A percentile compares a stretch with the other conserved stretches of the same genome.
Conservation (phyloP, 306 rosid genomes). For the Vachellia collinsii region DNA sequence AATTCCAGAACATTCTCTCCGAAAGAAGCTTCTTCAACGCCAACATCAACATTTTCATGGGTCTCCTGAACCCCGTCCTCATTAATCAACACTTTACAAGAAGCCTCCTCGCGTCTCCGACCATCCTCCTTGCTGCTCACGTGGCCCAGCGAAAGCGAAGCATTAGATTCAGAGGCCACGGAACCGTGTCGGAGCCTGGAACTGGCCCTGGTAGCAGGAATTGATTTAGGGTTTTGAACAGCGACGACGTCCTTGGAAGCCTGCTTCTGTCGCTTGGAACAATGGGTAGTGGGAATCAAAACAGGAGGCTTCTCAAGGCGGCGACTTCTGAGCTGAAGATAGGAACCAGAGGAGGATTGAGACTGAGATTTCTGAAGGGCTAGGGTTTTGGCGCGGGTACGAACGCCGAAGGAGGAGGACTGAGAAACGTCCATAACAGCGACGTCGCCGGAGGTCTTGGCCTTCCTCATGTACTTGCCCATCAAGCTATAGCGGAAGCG, state of each 20-base stretch:
- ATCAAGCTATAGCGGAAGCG: constrained; percentile 34
- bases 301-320: constrained; percentile 64
- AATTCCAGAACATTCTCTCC: constrained; percentile 88
- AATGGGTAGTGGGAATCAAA: constrained; percentile 22
- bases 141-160: constrained; percentile 34
- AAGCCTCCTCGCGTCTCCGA: constrained; percentile 16
- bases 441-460: constrained; percentile 62
- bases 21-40: constrained; percentile 66
- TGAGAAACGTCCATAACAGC: constrained; percentile 68
- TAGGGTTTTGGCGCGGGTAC: constrained; percentile 95
- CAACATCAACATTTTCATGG: constrained; percentile 46
- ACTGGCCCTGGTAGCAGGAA: constrained; percentile 37
- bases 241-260: constrained; percentile 3
- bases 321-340: constrained; percentile 88
- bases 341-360: constrained; percentile 51
- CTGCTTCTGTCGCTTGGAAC: constrained; percentile 47
- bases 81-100: constrained; percentile 15
- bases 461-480: constrained; percentile 94
- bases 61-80: constrained; percentile 31
- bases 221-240: constrained; percentile 46
- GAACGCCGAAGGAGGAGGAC: constrained; percentile 70
- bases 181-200: constrained; percentile 49
- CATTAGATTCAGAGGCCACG: constrained; percentile 38
- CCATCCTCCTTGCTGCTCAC: constrained; percentile 23
- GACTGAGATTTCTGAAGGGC: constrained; percentile 63